Conservation (phyloP, 441 rosid species). For the Breynia disticha region DNA sequence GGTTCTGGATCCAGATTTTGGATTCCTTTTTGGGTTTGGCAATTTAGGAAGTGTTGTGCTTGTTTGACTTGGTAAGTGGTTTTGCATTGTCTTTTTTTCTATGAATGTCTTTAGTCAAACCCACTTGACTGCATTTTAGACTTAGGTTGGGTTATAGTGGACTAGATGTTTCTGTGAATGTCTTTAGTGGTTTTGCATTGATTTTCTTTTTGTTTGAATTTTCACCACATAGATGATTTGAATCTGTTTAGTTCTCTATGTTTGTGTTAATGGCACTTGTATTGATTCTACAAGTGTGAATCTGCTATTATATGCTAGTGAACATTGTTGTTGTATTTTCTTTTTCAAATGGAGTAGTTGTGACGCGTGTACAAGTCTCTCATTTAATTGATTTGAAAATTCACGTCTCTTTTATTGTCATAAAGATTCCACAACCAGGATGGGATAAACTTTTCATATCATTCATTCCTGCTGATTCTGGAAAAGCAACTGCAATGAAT, state of each 20-base stretch:
- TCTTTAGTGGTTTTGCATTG: too few relatives aligned
- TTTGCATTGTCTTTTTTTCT: constrained; percentile 8
- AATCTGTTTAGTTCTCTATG: background rate
- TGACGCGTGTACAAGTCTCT: too few relatives aligned
- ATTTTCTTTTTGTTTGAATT: background rate
- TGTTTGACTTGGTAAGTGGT: constrained; percentile 24
- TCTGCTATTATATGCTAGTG: background rate
- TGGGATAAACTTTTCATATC: constrained; percentile 98
- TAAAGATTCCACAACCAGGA: constrained; percentile 83
- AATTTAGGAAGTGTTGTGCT: constrained; percentile 17
- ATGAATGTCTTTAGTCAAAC: background rate
- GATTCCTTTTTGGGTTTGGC: constrained; percentile 18
- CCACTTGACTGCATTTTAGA: background rate
- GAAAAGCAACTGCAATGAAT: constrained; percentile 85
- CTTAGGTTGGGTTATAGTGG: background rate
- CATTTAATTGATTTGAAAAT: too few relatives aligned
- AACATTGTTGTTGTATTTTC: background rate
- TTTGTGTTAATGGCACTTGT: background rate
- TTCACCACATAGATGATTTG: background rate
- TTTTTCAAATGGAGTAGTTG: background rate
- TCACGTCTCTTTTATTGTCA: constrained; percentile 7
- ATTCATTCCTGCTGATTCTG: constrained; percentile 84
- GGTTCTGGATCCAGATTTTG: constrained; percentile 40
- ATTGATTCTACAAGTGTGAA: background rate
- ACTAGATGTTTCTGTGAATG: background rate